Evolutionary conservation across 257 asterid genomes (phyloP), one percentile per base, ranked within the genome.

Genomic region (Datura wrightii): DNA sequence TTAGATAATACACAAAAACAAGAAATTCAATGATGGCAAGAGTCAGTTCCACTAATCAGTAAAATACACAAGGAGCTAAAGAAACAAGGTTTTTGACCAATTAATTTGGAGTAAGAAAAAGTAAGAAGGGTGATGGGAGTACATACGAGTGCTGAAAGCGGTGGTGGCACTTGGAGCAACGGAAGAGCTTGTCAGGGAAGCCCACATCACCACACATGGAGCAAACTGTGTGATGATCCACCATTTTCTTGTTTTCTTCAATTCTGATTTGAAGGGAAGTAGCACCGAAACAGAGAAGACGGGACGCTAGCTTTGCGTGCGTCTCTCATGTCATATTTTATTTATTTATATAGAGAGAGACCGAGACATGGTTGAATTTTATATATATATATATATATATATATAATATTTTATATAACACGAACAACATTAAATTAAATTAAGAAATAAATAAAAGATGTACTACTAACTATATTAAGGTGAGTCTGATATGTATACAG

Each of bases 191-290:
- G 84, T 96, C 98, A 0, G 97, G 92, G 84, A 96, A 96, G 0
- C 99, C 99, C 2, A 96, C 96, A 62, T 96, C 99, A 54, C 99
- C 99, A 39, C 99, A 96, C 99, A 94, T 92, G 87, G 94, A 92
- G 78, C 99, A 96, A 67, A 95, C 99, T 41, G 94, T 93, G 72
- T 92, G 92, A 63, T 84, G 88, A 91, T 96, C 99, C 90, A 88
- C 93, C 99, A 94, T 95, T 85, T 18, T 37, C 37, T 69, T 65
- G 11, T 62, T 42, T 67, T 60, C 37, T 66, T 66, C 31, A 24
- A 24, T 3, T 10, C 14, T 78, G 11, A 5, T 46, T 0, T 83
- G 18, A 74, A 66, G 69, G 60, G 31, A 24, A 24, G 31, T 24
- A 24, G 31, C 31, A 24, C 31, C 16, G 16, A 5, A 55, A 8